Evolutionary conservation across 768 basidiomycete genomes (phyloP), one percentile per base, ranked within the genome.

Genomic region (Boletus rex-veris): DNA sequence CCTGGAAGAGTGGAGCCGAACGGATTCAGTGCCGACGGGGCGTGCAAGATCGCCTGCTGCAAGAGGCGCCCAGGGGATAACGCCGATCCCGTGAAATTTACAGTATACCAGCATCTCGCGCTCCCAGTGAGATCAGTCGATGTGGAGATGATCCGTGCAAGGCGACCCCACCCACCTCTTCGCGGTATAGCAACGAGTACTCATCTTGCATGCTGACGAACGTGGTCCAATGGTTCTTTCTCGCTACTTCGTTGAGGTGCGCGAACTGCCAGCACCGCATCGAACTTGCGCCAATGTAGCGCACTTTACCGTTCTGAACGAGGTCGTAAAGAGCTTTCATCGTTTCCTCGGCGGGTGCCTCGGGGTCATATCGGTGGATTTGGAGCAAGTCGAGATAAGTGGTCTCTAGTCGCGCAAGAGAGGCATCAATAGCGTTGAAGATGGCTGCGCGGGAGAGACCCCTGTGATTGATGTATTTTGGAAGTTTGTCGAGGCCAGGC

Each of bases 191-290:
- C 5, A 82, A 61, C 30, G 74, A 80, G 54, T 26, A 39, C 52
- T 79, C 76, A 45, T 75, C 73, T 64, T 84, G 82, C 73, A 83
- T 80, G 53, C 78, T 77, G 42, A 80, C 71, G 57, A 83, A 83
- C 53, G 71, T 75, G 7, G 81, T 81, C 73, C 80, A 79, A 6
- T 74, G 73, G 18, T 78, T 64, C 48, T 67, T 66, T 33, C 67
- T 65, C 7, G 80, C 80, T 3, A 76, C 71, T 30, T 75, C 71
- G 51, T 79, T 76, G 63, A 80, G 63, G 51, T 70, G 57, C 12
- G 72, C 70, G 37, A 79, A 75, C 43, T 79, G 72, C 77, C 76
- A 80, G 14, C 75, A 63, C 8, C 71, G 65, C 75, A 79, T 76
- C 42, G 74, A 76, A 49, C 75, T 77, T 3, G 74, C 75, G 3